Evolutionary conservation across 2,329 filamentous ascomycete species (phyloP).

Genomic region (Akanthomyces muscarius): DNA sequence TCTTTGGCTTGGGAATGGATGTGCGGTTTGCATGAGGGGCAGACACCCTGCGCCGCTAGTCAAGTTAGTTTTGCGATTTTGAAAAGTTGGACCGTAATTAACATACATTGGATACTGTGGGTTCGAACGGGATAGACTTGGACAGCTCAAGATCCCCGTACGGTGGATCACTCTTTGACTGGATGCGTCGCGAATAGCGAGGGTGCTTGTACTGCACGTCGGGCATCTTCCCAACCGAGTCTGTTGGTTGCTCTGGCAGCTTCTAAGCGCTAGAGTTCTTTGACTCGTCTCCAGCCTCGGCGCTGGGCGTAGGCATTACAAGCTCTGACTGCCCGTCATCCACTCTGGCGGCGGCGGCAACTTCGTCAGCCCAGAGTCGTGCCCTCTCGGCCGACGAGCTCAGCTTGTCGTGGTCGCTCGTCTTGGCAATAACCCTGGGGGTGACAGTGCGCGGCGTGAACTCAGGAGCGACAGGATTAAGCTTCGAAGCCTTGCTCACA

Average conservation of each 20-base stretch:
- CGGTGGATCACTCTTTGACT: slow-evolving; percentile 46
- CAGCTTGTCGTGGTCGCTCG: slow-evolving; percentile 8
- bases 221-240: slow-evolving; percentile 21
- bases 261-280: slow-evolving; percentile 21
- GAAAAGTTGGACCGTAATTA: not conserved
- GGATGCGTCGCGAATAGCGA: slow-evolving; percentile 41
- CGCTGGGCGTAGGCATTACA: not conserved
- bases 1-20: slow-evolving; percentile 4
- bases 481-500: slow-evolving; percentile 29
- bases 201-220: slow-evolving; percentile 30
- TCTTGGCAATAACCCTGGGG: not conserved
- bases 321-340: slow-evolving; percentile 7
- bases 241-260: slow-evolving; percentile 21
- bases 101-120: slow-evolving; percentile 6
- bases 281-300: not conserved
- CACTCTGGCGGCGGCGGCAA: slow-evolving; percentile 25
- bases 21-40: slow-evolving; percentile 7
- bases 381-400: slow-evolving; percentile 14
- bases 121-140: not conserved
- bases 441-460: slow-evolving; percentile 44
- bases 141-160: slow-evolving; percentile 23
- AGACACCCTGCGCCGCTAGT: slow-evolving; percentile 11
- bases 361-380: slow-evolving; percentile 30
- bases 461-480: slow-evolving; percentile 53
- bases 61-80: not conserved